Conservation (phyloP, 2,329 filamentous ascomycete genomes). For the Septoria linicola region DNA sequence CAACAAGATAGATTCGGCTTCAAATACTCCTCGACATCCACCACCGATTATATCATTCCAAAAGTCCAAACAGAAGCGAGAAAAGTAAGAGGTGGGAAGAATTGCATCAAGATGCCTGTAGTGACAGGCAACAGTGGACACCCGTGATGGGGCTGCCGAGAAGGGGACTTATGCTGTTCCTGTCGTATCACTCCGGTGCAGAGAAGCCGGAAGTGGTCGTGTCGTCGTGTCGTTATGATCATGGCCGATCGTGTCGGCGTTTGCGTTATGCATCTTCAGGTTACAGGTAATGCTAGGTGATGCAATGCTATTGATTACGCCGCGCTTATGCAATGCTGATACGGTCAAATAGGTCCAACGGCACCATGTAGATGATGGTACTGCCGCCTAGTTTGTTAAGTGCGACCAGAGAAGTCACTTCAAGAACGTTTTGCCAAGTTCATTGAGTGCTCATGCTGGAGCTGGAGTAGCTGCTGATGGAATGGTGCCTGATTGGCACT, state of each 20-base stretch:
- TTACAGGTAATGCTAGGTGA: conserved; percentile 22
- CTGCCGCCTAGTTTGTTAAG: not conserved
- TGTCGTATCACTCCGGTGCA: conserved; percentile 19
- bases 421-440: conserved; percentile 12
- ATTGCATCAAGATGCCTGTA: conserved; percentile 6
- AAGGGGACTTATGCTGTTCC: conserved; percentile 25
- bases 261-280: conserved; percentile 20
- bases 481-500: conserved; percentile 34
- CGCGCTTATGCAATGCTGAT: conserved; percentile 20
- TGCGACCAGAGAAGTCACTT: not conserved
- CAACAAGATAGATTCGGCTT: conserved; percentile 14
- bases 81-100: conserved; percentile 16
- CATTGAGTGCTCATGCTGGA: conserved; percentile 28
- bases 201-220: conserved; percentile 25
- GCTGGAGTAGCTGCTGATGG: conserved; percentile 34
- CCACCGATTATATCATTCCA: conserved; percentile 11
- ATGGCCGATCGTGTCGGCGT: conserved; percentile 21
- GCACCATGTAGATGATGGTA: not conserved
- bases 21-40: conserved; percentile 10
- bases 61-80: conserved; percentile 15
- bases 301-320: conserved; percentile 13
- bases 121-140: conserved; percentile 5
- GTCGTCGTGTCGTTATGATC: conserved; percentile 28
- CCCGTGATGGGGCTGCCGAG: conserved; percentile 11
- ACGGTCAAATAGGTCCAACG: conserved; percentile 11